Conservation (phyloP, 352 stramenopile species). For the Globisporangium spiculum region DNA sequence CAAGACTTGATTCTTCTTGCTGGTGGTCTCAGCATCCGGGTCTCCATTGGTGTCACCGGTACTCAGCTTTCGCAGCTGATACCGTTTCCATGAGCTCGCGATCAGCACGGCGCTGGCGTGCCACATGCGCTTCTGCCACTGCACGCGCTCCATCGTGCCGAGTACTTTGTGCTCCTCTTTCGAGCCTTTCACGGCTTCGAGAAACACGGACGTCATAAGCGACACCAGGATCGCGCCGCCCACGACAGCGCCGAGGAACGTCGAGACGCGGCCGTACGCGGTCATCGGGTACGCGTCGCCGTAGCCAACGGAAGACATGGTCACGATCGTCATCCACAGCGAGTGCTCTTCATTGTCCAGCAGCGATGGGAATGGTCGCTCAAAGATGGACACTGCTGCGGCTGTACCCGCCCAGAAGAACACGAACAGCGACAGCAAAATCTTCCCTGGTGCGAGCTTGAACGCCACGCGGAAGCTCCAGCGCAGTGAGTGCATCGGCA, state of each 20-base stretch:
- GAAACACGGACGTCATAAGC: conserved; percentile 64
- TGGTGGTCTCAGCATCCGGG: background rate
- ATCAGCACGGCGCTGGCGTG: conserved; percentile 33
- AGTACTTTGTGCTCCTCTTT: conserved; percentile 53
- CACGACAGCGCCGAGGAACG: conserved; percentile 48
- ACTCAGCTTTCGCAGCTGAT: conserved; percentile 6
- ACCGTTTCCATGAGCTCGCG: conserved; percentile 30
- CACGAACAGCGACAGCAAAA: conserved; percentile 46
- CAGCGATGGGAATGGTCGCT: conserved; percentile 53
- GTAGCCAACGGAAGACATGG: conserved; percentile 60
- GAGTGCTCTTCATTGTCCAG: conserved; percentile 56
- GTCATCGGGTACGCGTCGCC: conserved; percentile 60
- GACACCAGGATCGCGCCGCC: conserved; percentile 52
- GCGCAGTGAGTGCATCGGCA: conserved; percentile 44
- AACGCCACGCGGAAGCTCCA: conserved; percentile 62
- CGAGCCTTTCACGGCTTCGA: conserved; percentile 56
- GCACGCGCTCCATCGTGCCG: conserved; percentile 36
- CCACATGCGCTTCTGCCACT: conserved; percentile 36
- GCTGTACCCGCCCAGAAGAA: conserved; percentile 49
- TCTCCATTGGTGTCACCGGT: background rate
- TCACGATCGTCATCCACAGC: conserved; percentile 64
- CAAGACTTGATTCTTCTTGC: background rate
- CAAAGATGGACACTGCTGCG: conserved; percentile 50
- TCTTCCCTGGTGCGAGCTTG: conserved; percentile 29
- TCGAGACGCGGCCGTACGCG: conserved; percentile 34